Base-by-base conservation (phyloP, 257 asterid genomes). In the Craterostigma plantagineum region DNA sequence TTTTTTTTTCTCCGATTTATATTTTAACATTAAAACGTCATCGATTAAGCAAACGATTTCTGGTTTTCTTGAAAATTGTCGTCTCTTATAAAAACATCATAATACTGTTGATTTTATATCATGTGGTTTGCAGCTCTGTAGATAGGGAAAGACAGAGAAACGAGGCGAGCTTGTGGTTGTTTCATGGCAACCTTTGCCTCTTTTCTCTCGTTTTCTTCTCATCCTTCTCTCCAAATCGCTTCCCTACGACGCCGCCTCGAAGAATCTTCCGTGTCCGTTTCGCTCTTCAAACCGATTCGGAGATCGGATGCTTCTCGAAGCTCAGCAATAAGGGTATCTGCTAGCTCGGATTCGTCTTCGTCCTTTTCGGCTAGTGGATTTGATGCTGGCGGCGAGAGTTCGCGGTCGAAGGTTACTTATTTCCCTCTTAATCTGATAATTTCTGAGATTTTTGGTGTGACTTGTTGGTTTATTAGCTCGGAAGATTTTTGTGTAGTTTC, bases 111-210 rank as follows among this genome's bases (percentile, higher is more conserved):
- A 23, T 23, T 23, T 23, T 2, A 23, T 23, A 23, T 23, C 30
- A 23, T 23, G 30, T 23, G 30, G 30, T 23, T 23, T 23, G 30
- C 2, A 23, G 30, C 30, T 23, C 30, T 23, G 30, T 23, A 23
- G 4, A 23, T 23, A 23, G n/a, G 65, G 58, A 53, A 41, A 41
- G 49, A 44, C 51, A 61, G 69, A 50, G 65, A 45, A 59, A 34
- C 47, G 50, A 45, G 62, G 52, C 62, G 49, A 64, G 61, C 14
- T 60, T 61, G 59, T 55, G 66, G 74, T 71, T 68, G 76, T 66
- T 49, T 23, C 18, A 80, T 84, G 96, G 94, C 92, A 62, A 41
- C 79, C 73, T 66, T 68, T 68, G 58, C 77, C 76, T 64, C 75
- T 54, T 66, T 47, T 53, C 59, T 68, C 63, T 56, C 68, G 38